Evolutionary conservation across 2,329 filamentous ascomycete genomes (phyloP).

Genomic region (Davidsoniella neocaledoniae): DNA sequence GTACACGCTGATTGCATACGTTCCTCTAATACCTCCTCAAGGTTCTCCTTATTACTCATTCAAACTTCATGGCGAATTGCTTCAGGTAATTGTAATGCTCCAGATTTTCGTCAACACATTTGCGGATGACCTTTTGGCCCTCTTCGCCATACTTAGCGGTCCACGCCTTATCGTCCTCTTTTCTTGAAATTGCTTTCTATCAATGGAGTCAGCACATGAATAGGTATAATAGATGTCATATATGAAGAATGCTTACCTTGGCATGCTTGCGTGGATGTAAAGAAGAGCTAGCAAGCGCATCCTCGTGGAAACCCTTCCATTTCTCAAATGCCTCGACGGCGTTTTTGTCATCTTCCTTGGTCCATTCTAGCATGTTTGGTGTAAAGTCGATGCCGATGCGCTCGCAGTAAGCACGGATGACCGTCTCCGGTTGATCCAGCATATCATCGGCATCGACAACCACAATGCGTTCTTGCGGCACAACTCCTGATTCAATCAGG

Average conservation of each 20-base stretch:
- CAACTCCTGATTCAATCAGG: slow-evolving; percentile 47
- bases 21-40: no score
- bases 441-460: slow-evolving; percentile 89
- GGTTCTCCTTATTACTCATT: slow-evolving; percentile 7
- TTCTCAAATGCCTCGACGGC: slow-evolving; percentile 76
- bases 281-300: slow-evolving; percentile 69
- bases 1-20: no score
- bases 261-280: slow-evolving; percentile 53
- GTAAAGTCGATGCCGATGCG: slow-evolving; percentile 63
- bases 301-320: slow-evolving; percentile 94
- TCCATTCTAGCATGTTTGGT: slow-evolving; percentile 71
- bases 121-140: slow-evolving; percentile 50
- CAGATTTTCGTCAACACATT: slow-evolving; percentile 55
- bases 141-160: slow-evolving; percentile 55
- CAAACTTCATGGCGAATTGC: slow-evolving; percentile 53
- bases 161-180: slow-evolving; percentile 57
- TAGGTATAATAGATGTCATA: neutral
- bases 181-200: slow-evolving; percentile 45
- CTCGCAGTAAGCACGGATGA: slow-evolving; percentile 65
- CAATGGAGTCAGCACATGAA: slow-evolving; percentile 1
- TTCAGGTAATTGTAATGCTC: slow-evolving; percentile 68
- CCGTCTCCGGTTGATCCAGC: slow-evolving; percentile 63
- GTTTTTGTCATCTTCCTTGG: slow-evolving; percentile 53
- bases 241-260: slow-evolving; percentile 29
- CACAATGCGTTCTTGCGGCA: slow-evolving; percentile 61